These are phyloP conservation scores for Magnolia officinalis DNA, from an alignment of 164 flowering plant species.

Conservation along the genomic window DNA sequence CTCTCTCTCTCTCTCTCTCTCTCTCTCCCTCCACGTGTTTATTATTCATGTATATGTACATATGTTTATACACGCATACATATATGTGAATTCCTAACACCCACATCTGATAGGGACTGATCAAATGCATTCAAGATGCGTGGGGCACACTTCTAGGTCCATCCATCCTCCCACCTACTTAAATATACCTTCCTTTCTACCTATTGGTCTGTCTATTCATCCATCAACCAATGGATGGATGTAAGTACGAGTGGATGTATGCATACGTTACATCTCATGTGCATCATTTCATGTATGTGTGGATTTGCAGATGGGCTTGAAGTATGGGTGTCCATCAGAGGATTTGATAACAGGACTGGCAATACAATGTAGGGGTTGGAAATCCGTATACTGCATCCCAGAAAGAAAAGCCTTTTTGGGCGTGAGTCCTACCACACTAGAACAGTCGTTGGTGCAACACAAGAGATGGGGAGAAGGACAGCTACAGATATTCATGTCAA, in stretches of 20 bases:
- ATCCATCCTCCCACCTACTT: too few relatives aligned
- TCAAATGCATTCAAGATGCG: too few relatives aligned
- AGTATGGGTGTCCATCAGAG: slow-evolving; percentile 33
- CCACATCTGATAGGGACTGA: too few relatives aligned
- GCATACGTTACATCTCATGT: background rate
- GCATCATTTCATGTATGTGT: background rate
- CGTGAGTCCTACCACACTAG: slow-evolving; percentile 22
- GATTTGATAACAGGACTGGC: slow-evolving; percentile 40
- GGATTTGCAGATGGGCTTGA: slow-evolving; percentile 32
- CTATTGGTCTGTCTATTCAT: too few relatives aligned
- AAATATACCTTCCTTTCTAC: too few relatives aligned
- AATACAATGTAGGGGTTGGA: slow-evolving; percentile 41
- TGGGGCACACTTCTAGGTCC: too few relatives aligned
- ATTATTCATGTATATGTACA: too few relatives aligned
- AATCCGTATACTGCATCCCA: slow-evolving; percentile 28
- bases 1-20: slow-evolving; percentile 7
- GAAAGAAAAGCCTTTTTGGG: slow-evolving; percentile 23
- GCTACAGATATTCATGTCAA: slow-evolving; percentile 29
- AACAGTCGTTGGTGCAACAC: slow-evolving; percentile 24
- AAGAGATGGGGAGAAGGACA: slow-evolving; percentile 36
- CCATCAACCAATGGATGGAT: too few relatives aligned
- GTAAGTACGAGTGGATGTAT: too few relatives aligned
- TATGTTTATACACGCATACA: too few relatives aligned
- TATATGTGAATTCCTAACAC: too few relatives aligned
- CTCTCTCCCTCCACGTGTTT: too few relatives aligned